phyloP scores from a whole-genome alignment of 345 rosid genomes.

The Conringia planisiliqua region DNA sequence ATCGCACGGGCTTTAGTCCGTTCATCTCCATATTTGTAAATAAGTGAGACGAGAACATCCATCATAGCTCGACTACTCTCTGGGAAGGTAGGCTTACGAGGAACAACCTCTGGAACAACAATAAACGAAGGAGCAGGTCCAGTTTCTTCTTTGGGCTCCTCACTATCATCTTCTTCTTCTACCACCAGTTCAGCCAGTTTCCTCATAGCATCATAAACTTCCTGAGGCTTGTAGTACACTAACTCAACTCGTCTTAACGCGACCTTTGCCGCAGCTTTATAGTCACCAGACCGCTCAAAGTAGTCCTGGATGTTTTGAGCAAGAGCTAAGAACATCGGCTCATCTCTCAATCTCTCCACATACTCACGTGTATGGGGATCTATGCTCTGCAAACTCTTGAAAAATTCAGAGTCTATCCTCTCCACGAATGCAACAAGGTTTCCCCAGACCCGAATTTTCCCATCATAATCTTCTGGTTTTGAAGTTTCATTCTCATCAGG shows the following conservation, averaged over 20 bases:
- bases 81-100: slow-evolving; percentile 85
- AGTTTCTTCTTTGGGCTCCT: slow-evolving; percentile 56
- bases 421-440: slow-evolving; percentile 84
- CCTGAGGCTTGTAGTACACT: slow-evolving; percentile 49
- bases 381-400: slow-evolving; percentile 84
- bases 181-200: slow-evolving; percentile 62
- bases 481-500: no score
- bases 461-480: slow-evolving; percentile 42
- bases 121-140: slow-evolving; percentile 65
- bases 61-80: slow-evolving; percentile 84
- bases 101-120: slow-evolving; percentile 68
- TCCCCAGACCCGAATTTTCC: slow-evolving; percentile 77
- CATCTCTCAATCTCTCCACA: slow-evolving; percentile 82
- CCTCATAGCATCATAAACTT: slow-evolving; percentile 92
- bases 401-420: slow-evolving; percentile 77
- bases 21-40: slow-evolving; percentile 90
- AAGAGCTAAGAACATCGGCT: slow-evolving; percentile 72
- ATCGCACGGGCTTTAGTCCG: slow-evolving; percentile 96
- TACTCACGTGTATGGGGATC: slow-evolving; percentile 93
- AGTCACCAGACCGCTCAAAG: slow-evolving; percentile 56
- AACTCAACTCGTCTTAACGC: slow-evolving; percentile 36
- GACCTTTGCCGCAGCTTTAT: slow-evolving; percentile 77
- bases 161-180: slow-evolving; percentile 45
- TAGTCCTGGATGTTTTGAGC: slow-evolving; percentile 87
- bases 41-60: slow-evolving; percentile 82